phyloP scores from a whole-genome alignment of 2,329 filamentous ascomycete species.

The Alternaria tenuissima region DNA sequence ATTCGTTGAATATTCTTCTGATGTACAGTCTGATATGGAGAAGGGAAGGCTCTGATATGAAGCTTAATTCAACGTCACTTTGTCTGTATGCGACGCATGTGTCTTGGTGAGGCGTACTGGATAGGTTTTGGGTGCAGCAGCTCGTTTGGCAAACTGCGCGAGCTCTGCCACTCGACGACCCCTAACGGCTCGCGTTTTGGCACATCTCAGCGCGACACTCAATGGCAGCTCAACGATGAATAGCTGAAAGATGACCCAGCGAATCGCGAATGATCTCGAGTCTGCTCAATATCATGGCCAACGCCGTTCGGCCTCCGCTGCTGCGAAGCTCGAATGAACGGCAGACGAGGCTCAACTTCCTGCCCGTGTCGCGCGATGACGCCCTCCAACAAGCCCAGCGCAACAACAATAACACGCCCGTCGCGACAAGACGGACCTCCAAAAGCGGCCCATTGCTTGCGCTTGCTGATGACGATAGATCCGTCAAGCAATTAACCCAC shows the following conservation, averaged over 20 bases:
- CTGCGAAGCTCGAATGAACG: constrained; percentile 47
- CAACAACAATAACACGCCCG: constrained; percentile 28
- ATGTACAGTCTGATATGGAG: constrained; percentile 15
- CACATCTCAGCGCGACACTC: constrained; percentile 38
- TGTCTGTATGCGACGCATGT: constrained; percentile 3
- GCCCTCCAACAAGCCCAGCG: constrained; percentile 23
- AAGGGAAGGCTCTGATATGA: constrained; percentile 19
- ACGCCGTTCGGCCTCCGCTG: constrained; percentile 32
- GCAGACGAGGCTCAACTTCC: constrained; percentile 40
- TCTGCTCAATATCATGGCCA: constrained; percentile 35
- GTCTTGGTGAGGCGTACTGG: constrained; percentile 3
- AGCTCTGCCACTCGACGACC: constrained; percentile 30
- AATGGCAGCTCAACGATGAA: constrained; percentile 39
- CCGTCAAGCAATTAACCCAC: constrained; percentile 21
- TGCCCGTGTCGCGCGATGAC: constrained; percentile 41
- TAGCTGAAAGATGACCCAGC: constrained; percentile 39
- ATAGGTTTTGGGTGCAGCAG: constrained; percentile 17
- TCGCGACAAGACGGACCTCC: constrained; percentile 40
- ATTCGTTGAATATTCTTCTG: constrained; percentile 23
- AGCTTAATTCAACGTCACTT: constrained; percentile 25
- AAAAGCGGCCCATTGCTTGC: constrained; percentile 33
- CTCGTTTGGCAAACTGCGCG: constrained; percentile 31
- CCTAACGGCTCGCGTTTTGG: constrained; percentile 41
- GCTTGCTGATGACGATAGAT: constrained; percentile 31
- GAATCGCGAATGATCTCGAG: constrained; percentile 28